These are phyloP conservation scores for Thuja plicata DNA, from an alignment of 83 land plant species.

Conservation along the genomic window DNA sequence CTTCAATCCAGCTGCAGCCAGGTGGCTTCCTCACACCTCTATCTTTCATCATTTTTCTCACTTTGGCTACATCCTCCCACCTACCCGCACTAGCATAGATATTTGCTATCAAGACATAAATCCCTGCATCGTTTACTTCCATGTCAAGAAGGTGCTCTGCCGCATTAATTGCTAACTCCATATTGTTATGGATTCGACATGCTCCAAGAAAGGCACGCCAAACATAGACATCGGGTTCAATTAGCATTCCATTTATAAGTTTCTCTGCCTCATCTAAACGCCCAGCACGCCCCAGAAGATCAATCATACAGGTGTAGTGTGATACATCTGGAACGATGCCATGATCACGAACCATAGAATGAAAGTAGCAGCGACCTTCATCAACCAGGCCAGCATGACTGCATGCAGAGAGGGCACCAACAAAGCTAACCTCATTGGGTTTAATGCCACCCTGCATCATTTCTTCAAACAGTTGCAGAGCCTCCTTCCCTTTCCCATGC, in stretches of 20 bases:
- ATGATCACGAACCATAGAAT: not conserved
- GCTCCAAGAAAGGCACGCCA: not conserved
- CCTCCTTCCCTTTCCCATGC: too few species aligned
- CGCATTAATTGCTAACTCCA: not conserved
- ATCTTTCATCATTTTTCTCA: not conserved
- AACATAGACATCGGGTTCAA: not conserved
- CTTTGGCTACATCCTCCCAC: not conserved
- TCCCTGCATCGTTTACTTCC: not conserved
- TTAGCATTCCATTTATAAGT: not conserved
- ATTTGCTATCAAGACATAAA: not conserved
- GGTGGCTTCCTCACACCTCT: not conserved
- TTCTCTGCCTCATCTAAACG: not conserved
- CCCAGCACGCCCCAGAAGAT: slow-evolving; percentile 1
- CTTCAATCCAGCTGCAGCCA: slow-evolving; percentile 1
- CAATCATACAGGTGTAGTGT: not conserved
- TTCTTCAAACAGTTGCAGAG: too few species aligned
- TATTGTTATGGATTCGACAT: not conserved
- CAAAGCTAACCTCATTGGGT: too few species aligned
- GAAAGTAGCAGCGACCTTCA: not conserved
- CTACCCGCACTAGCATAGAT: not conserved
- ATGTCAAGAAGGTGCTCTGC: not conserved
- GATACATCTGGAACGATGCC: not conserved
- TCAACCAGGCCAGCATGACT: not conserved
- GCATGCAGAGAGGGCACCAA: not conserved
- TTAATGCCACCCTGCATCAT: too few species aligned